Conservation (phyloP, 805 yeast genomes). For the Ogataea pini region DNA sequence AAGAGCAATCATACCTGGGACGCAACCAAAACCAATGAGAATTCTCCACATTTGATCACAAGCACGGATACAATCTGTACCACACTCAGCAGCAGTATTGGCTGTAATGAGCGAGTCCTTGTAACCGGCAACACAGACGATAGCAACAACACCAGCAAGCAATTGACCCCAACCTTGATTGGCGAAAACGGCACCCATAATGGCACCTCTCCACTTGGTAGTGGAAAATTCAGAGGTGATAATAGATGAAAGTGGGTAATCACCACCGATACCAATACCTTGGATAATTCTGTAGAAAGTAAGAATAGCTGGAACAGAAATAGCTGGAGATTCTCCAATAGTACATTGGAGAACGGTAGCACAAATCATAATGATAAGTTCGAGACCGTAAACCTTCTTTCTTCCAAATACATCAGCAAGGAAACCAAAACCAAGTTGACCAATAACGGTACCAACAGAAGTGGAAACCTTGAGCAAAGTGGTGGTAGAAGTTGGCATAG, state of each 20-base stretch:
- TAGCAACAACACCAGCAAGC: slow-evolving; percentile 80
- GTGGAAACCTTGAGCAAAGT: slow-evolving; percentile 86
- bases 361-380: slow-evolving; percentile 78
- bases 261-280: slow-evolving; percentile 99
- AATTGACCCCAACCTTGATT: slow-evolving; percentile 98
- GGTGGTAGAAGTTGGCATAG: slow-evolving; percentile 63
- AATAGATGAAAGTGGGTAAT: slow-evolving; percentile 91
- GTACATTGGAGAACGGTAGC: slow-evolving; percentile 80
- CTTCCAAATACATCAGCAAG: slow-evolving; percentile 83
- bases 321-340: slow-evolving; percentile 69
- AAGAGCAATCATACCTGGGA: slow-evolving; percentile 81
- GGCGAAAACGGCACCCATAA: slow-evolving; percentile 94
- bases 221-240: slow-evolving; percentile 91
- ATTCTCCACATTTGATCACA: slow-evolving; percentile 96
- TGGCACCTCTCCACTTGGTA: slow-evolving; percentile 97
- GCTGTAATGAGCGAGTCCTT: slow-evolving; percentile 59
- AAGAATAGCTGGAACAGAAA: slow-evolving; percentile 72
- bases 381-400: slow-evolving; percentile 84
- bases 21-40: slow-evolving; percentile 83
- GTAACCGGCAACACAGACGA: slow-evolving; percentile 75
- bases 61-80: slow-evolving; percentile 66
- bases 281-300: slow-evolving; percentile 77
- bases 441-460: slow-evolving; percentile 91
- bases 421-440: slow-evolving; percentile 83
- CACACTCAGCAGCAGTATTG: slow-evolving; percentile 60